Evolutionary conservation across 345 rosid genomes (phyloP), one percentile per base, ranked within the genome.

Genomic region (Hevea brasiliensis): DNA sequence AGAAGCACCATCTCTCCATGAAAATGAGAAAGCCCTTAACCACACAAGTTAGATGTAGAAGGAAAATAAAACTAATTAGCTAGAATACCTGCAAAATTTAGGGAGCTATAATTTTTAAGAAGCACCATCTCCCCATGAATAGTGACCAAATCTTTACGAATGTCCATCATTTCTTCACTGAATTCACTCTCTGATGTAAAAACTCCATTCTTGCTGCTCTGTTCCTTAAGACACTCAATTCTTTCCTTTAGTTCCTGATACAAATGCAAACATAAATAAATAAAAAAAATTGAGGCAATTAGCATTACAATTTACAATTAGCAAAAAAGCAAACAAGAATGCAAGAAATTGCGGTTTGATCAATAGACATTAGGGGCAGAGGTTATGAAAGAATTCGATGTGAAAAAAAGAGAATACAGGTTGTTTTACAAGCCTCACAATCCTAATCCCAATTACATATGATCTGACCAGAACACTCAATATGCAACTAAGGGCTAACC

Each of bases 111-210:
- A 79, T 89, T 91, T 86, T 93, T 89, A 0, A 93, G 87, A 70
- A 93, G 98, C 69, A 93, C 97, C 98, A 93, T 93, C 85, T 94
- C 92, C 66, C 97, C 97, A 57, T 94, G 98, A 74, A 94, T 91
- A 56, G 86, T 89, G 29, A 94, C 98, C 53, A 90, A 88, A 80
- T 89, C 96, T 85, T 81, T 90, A 37, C 96, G 98, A 60, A 91
- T 91, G 54, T 89, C 94, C 98, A 94, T 94, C 92, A 88, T 90
- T 77, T 91, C 97, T 77, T 90, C 94, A 40, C 94, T 88, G 77
- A 89, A 90, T 70, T 90, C 92, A 62, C 91, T 83, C 61, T 85
- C 88, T 55, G 92, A 86, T 56, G 89, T 68, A 50, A 85, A 79
- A 42, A 76, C 82, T 47, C 91, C 96, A 70, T 84, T 82, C 40